These are phyloP conservation scores for Leucosporidium yakuticum DNA, from an alignment of 768 basidiomycete genomes.

Conservation along the genomic window DNA sequence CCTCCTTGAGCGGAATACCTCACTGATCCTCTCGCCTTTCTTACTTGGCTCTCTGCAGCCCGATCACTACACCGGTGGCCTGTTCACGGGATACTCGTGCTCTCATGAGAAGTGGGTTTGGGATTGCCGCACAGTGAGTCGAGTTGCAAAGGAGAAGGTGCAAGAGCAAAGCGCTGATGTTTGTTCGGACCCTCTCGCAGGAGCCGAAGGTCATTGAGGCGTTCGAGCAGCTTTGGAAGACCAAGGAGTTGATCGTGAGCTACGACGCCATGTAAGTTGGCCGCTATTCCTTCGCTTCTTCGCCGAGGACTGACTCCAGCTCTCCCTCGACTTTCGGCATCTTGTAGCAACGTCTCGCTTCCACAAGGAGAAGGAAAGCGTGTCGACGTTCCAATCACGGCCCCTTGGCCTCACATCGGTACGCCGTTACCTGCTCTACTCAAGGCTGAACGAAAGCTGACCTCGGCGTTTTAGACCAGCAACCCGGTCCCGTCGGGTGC, in stretches of 20 bases:
- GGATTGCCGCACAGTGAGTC: slow-evolving; percentile 2
- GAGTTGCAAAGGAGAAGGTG: too few relatives aligned
- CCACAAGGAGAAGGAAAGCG: slow-evolving; percentile 11
- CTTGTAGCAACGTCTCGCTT: slow-evolving; percentile 12
- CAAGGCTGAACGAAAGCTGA: too few relatives aligned
- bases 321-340: too few relatives aligned
- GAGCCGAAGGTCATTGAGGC: slow-evolving; percentile 36
- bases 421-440: background rate
- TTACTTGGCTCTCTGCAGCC: background rate
- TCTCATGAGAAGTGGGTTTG: slow-evolving; percentile 19
- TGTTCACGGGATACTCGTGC: slow-evolving; percentile 20
- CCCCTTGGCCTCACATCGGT: slow-evolving; percentile 36
- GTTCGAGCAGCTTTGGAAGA: slow-evolving; percentile 39
- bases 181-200: background rate
- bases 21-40: too few relatives aligned
- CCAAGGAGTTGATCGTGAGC: slow-evolving; percentile 38
- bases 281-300: background rate
- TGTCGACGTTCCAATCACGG: slow-evolving; percentile 10
- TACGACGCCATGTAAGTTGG: slow-evolving; percentile 29
- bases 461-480: too few relatives aligned
- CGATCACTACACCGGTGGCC: slow-evolving; percentile 10
- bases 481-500: too few relatives aligned
- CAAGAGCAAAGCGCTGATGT: background rate
- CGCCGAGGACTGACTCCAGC: too few relatives aligned
- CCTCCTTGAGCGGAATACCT: too few relatives aligned